Evolutionary conservation across 2,329 filamentous ascomycete species (phyloP), one percentile per base, ranked within the genome.

Genomic region (Fusarium staphyleae): DNA sequence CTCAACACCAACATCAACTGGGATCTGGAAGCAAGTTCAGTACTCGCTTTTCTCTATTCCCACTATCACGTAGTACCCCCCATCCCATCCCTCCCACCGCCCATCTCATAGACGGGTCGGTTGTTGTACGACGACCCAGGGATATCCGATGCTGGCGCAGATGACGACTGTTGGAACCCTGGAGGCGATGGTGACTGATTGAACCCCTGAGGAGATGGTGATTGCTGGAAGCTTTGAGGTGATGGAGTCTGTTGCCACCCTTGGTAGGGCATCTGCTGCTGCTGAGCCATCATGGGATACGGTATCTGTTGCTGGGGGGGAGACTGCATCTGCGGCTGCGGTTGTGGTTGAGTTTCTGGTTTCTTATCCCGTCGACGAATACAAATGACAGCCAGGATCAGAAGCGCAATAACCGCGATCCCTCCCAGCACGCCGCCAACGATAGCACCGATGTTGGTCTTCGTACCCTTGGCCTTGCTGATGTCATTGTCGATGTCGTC

Each of bases 371-470:
- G 33, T n/a, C 58, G 58, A n/a, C 39, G 49, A 28, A 62, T 55
- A 24, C 55, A 47, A 39, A 62, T 35, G 13, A 62, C 33, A 22
- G 10, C 29, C 9, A 62, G 41, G 12, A 41, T 39, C 2, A 59
- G 30, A 15, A 35, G 16, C 2, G 52, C 54, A 8, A 62, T 45
- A 28, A 54, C 16, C 0, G 44, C 54, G 5, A 62, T 18, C 4
- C 58, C 58, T 36, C 57, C 58, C 22, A 62, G 42, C 6, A 55
- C 58, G n/a, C 58, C 58, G 2, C 54, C 58, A 22, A 30, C 58
- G 2, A 62, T 62, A 5, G 58, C 58, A 9, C 58, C 58, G 16
- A 39, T 19, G 30, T 46, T 30, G 13, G 18, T 42, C 13, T 34
- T 35, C 8, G n/a, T 33, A 6, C 22, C 22, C 22, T 16, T 8